Evolutionary conservation across 768 basidiomycete genomes (phyloP).

Genomic region (Mycena capillaripes): DNA sequence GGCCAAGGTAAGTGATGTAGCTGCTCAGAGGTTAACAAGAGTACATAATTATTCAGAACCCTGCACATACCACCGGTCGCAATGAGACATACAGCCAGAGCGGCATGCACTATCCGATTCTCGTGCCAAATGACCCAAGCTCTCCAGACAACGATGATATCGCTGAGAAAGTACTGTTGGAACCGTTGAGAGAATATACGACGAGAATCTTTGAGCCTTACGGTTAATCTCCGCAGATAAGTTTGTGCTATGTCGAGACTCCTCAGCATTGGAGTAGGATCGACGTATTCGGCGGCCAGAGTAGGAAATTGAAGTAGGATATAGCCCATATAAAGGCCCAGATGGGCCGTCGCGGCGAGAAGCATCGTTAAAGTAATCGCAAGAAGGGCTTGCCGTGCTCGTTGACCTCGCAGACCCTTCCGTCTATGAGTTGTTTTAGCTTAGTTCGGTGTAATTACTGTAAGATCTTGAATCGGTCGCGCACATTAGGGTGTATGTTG

Average conservation of each 20-base stretch:
- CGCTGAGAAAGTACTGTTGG: slow-evolving; percentile 34
- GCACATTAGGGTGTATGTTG: slow-evolving; percentile 27
- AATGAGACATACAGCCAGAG: slow-evolving; percentile 31
- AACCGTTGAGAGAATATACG: background rate
- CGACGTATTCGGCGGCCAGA: slow-evolving; percentile 27
- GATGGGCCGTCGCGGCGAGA: slow-evolving; percentile 27
- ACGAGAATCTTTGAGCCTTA: background rate
- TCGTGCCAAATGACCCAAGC: slow-evolving; percentile 38
- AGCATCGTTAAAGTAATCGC: slow-evolving; percentile 26
- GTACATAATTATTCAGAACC: background rate
- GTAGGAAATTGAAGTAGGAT: slow-evolving; percentile 25
- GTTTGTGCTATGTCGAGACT: slow-evolving; percentile 25
- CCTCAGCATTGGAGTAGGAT: slow-evolving; percentile 1
- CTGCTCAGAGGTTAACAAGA: background rate
- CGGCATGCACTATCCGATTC: slow-evolving; percentile 25
- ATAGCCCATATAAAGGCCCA: slow-evolving; percentile 22
- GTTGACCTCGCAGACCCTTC: slow-evolving; percentile 23
- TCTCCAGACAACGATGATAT: slow-evolving; percentile 38
- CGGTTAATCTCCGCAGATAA: slow-evolving; percentile 24
- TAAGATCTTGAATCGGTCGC: background rate
- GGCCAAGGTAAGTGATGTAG: slow-evolving; percentile 27
- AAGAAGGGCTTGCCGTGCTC: slow-evolving; percentile 27
- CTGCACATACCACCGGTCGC: slow-evolving; percentile 32
- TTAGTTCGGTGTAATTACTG: background rate
- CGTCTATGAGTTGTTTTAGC: slow-evolving; percentile 13